Evolutionary conservation across 73 alveolate species (phyloP).

Genomic region (Effrenium voratum): DNA sequence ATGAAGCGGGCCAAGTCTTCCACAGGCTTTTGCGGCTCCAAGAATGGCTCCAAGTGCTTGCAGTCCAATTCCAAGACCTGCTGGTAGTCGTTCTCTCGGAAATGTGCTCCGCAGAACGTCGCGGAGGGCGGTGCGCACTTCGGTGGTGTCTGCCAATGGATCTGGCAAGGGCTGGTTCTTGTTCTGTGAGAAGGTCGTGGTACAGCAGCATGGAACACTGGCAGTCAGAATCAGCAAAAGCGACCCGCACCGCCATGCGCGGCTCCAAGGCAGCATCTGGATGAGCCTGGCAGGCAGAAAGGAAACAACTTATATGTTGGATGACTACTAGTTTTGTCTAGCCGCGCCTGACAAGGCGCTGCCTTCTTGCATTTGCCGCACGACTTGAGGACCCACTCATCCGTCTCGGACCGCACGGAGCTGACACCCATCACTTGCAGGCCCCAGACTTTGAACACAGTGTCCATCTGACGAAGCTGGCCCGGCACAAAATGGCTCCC

Average conservation of each 20-base stretch:
- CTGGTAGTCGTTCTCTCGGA: too few species aligned
- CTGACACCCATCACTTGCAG: neutral
- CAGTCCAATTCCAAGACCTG: too few species aligned
- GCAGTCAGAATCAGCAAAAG: neutral
- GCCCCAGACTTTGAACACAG: neutral
- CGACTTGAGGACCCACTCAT: neutral
- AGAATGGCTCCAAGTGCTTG: too few species aligned
- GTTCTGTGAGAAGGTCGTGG: neutral
- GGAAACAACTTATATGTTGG: too few species aligned
- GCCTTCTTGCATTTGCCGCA: neutral
- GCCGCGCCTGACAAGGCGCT: neutral
- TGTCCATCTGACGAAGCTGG: neutral
- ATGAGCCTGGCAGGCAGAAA: neutral
- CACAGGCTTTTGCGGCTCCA: too few species aligned
- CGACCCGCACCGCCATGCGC: neutral
- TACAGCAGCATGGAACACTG: neutral
- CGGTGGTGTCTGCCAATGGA: too few species aligned
- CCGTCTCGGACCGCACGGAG: neutral
- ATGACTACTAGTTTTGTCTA: too few species aligned
- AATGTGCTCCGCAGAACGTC: too few species aligned
- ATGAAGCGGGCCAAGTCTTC: too few species aligned
- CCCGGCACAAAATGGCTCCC: too few species aligned
- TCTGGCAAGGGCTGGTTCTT: too few species aligned
- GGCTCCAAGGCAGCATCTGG: neutral
- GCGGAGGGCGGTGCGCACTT: too few species aligned